Evolutionary conservation across 2,329 filamentous ascomycete genomes (phyloP).

Genomic region (Lachnellula hyalina): DNA sequence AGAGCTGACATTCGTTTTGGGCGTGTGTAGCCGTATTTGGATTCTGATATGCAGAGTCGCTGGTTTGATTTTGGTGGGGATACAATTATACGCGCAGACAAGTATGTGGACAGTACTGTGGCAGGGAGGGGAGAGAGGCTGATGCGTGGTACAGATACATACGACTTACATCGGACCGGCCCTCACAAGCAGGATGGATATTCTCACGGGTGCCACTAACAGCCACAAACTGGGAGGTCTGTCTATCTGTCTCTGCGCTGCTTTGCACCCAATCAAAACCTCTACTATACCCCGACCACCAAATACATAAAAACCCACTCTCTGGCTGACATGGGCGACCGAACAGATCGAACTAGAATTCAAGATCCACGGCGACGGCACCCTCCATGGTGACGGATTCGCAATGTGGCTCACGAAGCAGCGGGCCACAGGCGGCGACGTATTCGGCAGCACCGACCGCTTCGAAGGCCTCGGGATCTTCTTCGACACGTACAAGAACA

Average conservation of each 20-base stretch:
- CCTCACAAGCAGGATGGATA: conserved; percentile 87
- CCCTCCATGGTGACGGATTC: conserved; percentile 92
- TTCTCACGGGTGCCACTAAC: conserved; percentile 93
- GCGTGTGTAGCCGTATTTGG: conserved; percentile 76
- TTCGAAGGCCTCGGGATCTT: conserved; percentile 92
- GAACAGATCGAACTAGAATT: conserved; percentile 82
- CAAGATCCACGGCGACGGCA: conserved; percentile 82
- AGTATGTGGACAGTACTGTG: conserved; percentile 42
- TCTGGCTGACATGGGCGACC: background rate
- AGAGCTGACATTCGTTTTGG: background rate
- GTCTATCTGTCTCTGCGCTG: conserved; percentile 11
- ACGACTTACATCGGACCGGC: conserved; percentile 82
- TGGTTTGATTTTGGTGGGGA: conserved; percentile 99
- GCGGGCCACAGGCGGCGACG: conserved; percentile 70
- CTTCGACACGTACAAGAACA: conserved; percentile 99
- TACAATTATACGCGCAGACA: conserved; percentile 71
- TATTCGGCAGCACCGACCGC: conserved; percentile 82
- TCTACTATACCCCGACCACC: no score
- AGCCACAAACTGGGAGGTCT: conserved; percentile 92
- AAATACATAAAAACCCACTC: background rate
- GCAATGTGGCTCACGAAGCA: conserved; percentile 98
- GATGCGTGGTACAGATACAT: conserved; percentile 62
- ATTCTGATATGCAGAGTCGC: conserved; percentile 95
- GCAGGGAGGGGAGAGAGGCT: conserved; percentile 9
- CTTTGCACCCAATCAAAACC: no score